phyloP scores from a whole-genome alignment of 2,329 filamentous ascomycete genomes.

The Trichoderma brevicompactum region DNA sequence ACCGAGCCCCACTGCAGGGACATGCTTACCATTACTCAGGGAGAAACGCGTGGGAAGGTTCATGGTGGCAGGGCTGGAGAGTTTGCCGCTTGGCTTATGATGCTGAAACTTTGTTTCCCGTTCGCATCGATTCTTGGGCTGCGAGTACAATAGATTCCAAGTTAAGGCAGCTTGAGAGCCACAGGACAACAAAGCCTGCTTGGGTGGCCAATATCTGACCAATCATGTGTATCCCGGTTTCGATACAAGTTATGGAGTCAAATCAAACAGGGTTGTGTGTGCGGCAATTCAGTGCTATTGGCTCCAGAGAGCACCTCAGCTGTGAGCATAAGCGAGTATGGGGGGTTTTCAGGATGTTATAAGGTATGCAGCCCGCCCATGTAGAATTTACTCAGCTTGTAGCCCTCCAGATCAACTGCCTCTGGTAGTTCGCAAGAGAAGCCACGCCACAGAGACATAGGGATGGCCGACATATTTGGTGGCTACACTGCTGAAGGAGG shows the following conservation, averaged over 20 bases:
- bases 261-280: not conserved
- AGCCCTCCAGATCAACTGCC: not conserved
- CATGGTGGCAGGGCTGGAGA: not conserved
- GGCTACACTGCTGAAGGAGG: not conserved
- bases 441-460: no score
- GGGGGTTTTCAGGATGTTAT: not conserved
- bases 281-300: not conserved
- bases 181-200: not conserved
- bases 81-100: not conserved
- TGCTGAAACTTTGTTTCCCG: not conserved
- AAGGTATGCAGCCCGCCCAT: not conserved
- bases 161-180: not conserved
- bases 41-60: not conserved
- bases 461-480: not conserved
- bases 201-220: not conserved
- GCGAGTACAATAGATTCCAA: not conserved
- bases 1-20: conserved; percentile 4
- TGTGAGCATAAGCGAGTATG: not conserved
- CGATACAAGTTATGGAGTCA: not conserved
- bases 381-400: not conserved
- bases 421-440: not conserved
- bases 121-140: not conserved
- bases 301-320: not conserved
- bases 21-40: not conserved
- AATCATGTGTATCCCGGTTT: not conserved